These are phyloP conservation scores for Metschnikowia reukaufii DNA, from an alignment of 805 yeast species.

Conservation along the genomic window DNA sequence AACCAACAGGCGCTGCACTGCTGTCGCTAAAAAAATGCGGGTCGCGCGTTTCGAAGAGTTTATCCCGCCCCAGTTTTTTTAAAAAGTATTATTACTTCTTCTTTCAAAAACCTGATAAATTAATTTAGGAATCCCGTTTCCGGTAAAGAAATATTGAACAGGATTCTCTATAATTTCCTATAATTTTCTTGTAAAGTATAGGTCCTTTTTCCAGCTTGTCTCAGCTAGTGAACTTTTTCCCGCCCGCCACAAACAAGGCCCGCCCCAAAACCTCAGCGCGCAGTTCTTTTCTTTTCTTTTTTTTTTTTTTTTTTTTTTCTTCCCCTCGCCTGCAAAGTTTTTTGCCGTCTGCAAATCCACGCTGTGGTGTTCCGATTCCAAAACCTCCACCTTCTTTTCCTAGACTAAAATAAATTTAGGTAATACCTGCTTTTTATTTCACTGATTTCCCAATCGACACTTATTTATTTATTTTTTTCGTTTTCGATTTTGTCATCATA, in stretches of 20 bases:
- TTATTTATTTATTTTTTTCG: background rate
- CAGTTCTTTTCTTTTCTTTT: background rate
- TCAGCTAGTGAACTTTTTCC: too few relatives aligned
- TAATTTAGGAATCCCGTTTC: too few relatives aligned
- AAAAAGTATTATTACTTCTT: background rate
- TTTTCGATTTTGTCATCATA: background rate
- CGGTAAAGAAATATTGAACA: too few relatives aligned
- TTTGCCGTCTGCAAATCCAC: slow-evolving; percentile 1
- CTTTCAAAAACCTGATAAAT: background rate
- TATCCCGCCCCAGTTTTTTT: background rate
- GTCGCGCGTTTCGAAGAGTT: slow-evolving; percentile 3
- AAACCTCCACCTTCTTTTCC: background rate
- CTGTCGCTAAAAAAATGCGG: background rate
- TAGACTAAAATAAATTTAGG: background rate
- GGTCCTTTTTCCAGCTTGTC: too few relatives aligned
- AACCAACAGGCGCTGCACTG: slow-evolving; percentile 3
- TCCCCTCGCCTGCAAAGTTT: slow-evolving; percentile 5
- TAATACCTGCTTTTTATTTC: background rate
- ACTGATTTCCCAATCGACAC: too few relatives aligned
- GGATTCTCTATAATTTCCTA: too few relatives aligned
- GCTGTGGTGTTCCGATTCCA: background rate
- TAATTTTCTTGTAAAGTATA: too few relatives aligned
- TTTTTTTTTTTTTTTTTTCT: slow-evolving; percentile 5
- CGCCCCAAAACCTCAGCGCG: slow-evolving; percentile 9
- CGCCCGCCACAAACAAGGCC: background rate